These are phyloP conservation scores for Omphalea diandra DNA, from an alignment of 441 rosid genomes.

Conservation along the genomic window DNA sequence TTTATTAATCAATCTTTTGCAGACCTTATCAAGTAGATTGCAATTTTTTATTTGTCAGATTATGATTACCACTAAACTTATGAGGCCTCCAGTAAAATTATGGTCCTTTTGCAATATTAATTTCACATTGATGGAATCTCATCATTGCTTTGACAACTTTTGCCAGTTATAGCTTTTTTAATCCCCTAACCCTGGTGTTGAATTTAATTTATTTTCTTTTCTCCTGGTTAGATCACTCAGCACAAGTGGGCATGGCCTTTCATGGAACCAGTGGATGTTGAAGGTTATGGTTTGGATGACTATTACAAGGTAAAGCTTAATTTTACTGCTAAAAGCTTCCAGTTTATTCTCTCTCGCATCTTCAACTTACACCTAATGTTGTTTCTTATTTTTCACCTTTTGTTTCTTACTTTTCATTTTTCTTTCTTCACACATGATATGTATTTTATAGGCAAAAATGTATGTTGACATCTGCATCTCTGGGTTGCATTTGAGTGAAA, in stretches of 20 bases:
- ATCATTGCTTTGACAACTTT: background rate
- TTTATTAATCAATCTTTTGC: background rate
- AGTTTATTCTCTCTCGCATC: background rate
- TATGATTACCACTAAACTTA: background rate
- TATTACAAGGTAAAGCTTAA: conserved; percentile 56
- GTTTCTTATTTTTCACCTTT: background rate
- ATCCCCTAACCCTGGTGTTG: background rate
- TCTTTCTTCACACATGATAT: background rate
- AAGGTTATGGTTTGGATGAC: conserved; percentile 79
- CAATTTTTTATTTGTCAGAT: too few relatives aligned
- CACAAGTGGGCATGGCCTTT: conserved; percentile 95
- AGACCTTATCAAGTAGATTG: background rate
- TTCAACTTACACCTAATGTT: background rate
- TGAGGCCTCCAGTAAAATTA: background rate
- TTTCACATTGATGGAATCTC: conserved; percentile 1
- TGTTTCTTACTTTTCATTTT: background rate
- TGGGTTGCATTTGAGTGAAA: background rate
- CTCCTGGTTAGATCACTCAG: conserved; percentile 53
- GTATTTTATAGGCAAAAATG: background rate
- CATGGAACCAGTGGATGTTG: conserved; percentile 81
- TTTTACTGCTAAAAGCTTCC: conserved; percentile 2
- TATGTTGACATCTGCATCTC: background rate
- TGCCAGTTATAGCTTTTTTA: background rate
- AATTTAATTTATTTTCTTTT: conserved; percentile 1
- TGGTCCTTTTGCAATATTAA: background rate